These are phyloP conservation scores for Pleurotus platypus DNA, from an alignment of 768 basidiomycete genomes.

Conservation along the genomic window DNA sequence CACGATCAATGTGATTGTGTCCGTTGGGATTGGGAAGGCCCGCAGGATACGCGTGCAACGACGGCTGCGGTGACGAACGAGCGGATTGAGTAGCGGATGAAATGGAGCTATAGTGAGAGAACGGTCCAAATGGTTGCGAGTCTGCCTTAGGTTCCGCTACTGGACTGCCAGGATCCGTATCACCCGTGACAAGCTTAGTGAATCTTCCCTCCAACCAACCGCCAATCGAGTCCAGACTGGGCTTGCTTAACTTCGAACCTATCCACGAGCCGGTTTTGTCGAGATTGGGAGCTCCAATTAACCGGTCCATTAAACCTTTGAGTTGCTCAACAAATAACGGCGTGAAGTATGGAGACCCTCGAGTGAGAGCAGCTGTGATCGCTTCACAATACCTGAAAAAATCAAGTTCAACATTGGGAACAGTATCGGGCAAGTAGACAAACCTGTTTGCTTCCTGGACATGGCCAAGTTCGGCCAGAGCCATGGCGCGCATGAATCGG, in stretches of 20 bases:
- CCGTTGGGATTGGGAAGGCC: slow-evolving; percentile 31
- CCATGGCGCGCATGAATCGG: slow-evolving; percentile 72
- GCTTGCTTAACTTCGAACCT: slow-evolving; percentile 79
- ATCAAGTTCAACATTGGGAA: no score
- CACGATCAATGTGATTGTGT: slow-evolving; percentile 60
- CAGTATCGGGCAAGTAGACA: slow-evolving; percentile 8
- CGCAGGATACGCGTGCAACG: slow-evolving; percentile 56
- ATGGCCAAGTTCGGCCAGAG: slow-evolving; percentile 80
- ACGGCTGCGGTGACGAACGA: slow-evolving; percentile 75
- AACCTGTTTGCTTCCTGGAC: slow-evolving; percentile 74
- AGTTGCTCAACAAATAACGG: slow-evolving; percentile 67
- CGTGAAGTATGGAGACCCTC: slow-evolving; percentile 66
- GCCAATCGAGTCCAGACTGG: slow-evolving; percentile 88
- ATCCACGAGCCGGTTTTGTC: slow-evolving; percentile 88
- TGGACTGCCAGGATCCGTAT: slow-evolving; percentile 53
- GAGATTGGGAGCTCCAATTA: slow-evolving; percentile 65
- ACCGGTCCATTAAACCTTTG: slow-evolving; percentile 73
- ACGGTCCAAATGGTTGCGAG: slow-evolving; percentile 66
- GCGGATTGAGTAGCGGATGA: slow-evolving; percentile 76
- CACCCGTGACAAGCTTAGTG: slow-evolving; percentile 93
- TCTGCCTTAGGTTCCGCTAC: slow-evolving; percentile 36
- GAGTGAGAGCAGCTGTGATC: slow-evolving; percentile 62
- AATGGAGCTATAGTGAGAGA: slow-evolving; percentile 91
- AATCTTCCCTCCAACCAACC: slow-evolving; percentile 91
- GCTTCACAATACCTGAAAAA: slow-evolving; percentile 85